Evolutionary conservation across 1,284 basidiomycete genomes (phyloP).

Genomic region (Fistulina hepatica): DNA sequence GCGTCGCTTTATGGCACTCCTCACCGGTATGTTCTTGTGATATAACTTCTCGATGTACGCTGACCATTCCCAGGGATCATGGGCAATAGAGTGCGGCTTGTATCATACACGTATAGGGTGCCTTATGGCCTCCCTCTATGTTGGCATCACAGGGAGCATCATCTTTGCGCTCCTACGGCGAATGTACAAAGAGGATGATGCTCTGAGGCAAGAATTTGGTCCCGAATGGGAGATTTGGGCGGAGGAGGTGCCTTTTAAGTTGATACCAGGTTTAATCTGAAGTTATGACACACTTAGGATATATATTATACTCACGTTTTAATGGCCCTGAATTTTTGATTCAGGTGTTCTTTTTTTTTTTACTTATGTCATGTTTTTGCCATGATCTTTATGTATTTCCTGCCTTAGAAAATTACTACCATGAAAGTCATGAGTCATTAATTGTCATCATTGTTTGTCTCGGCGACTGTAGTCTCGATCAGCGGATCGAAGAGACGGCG

Average conservation of each 20-base stretch:
- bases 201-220: slow-evolving; percentile 26
- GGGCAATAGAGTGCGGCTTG: slow-evolving; percentile 28
- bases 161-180: slow-evolving; percentile 25
- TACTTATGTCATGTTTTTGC: no score
- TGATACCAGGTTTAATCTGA: slow-evolving; percentile 27
- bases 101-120: slow-evolving; percentile 22
- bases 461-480: no score
- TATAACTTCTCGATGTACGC: background rate
- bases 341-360: no score
- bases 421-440: no score
- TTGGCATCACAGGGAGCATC: slow-evolving; percentile 21
- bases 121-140: slow-evolving; percentile 16
- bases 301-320: no score
- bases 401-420: no score
- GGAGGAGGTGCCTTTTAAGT: slow-evolving; percentile 26
- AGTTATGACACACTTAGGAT: no score
- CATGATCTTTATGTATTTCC: no score
- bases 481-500: no score
- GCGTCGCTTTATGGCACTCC: slow-evolving; percentile 24
- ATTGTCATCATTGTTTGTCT: no score
- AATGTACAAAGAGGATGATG: slow-evolving; percentile 30
- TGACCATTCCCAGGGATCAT: slow-evolving; percentile 26
- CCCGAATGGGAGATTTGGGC: slow-evolving; percentile 30
- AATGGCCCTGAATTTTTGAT: no score
- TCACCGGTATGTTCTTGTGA: slow-evolving; percentile 21